Percentiles rank a stretch among this genome's conserved stretches.
These are phyloP conservation scores for Fomitopsis palustris DNA, from an alignment of 1,284 basidiomycete species.

Conservation along the genomic window DNA sequence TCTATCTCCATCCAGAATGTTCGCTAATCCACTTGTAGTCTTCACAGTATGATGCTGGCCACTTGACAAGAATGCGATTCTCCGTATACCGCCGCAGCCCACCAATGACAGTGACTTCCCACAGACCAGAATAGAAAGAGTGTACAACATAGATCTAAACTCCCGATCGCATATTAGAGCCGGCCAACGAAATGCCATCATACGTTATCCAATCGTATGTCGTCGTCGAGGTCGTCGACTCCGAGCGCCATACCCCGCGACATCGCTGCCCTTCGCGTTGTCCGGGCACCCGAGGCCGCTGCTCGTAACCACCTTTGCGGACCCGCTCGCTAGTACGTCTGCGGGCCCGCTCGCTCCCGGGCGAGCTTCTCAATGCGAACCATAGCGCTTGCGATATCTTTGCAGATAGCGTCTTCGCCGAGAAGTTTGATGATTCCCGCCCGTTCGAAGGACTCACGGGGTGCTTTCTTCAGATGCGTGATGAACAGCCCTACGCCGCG, in stretches of 20 bases:
- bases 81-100: not conserved
- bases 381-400: conserved; percentile 69
- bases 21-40: not conserved
- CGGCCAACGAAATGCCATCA: not conserved
- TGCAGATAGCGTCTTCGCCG: conserved; percentile 68
- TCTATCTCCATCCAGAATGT: not conserved
- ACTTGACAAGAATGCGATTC: not conserved
- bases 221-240: not conserved
- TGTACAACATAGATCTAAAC: not conserved
- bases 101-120: not conserved
- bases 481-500: conserved; percentile 77
- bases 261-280: not conserved
- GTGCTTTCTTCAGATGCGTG: conserved; percentile 64
- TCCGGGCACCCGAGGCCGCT: not conserved
- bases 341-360: conserved; percentile 12
- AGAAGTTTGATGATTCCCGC: conserved; percentile 66
- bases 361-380: conserved; percentile 27
- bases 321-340: conserved; percentile 6
- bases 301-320: not conserved
- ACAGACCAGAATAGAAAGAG: not conserved
- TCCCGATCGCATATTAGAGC: not conserved
- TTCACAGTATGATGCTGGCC: not conserved
- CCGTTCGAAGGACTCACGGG: conserved; percentile 58
- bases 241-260: not conserved
- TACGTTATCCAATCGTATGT: not conserved